Evolutionary conservation across 2,329 filamentous ascomycete genomes (phyloP).

Genomic region (Claviceps sp.): DNA sequence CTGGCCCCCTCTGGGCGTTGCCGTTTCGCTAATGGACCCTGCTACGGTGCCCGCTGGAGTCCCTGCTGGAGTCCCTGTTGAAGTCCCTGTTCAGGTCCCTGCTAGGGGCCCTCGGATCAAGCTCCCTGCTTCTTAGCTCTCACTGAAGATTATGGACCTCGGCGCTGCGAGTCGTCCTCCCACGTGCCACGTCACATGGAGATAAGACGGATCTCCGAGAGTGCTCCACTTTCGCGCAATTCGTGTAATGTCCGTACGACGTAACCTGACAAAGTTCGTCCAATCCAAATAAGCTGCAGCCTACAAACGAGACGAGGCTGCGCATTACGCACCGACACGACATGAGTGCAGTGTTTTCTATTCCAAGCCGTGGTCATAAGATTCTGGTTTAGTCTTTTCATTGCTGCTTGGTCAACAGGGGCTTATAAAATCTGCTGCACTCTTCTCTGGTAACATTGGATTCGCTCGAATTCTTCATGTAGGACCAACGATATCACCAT

Average conservation of each 20-base stretch:
- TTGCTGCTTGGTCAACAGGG: not conserved
- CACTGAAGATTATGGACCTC: not conserved
- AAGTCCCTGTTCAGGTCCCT: no score
- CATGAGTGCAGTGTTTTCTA: no score
- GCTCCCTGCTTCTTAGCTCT: no score
- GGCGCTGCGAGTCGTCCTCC: not conserved
- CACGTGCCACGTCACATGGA: not conserved
- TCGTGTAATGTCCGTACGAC: no score
- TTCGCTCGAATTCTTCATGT: constrained; percentile 7
- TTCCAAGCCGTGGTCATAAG: no score
- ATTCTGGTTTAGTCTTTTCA: not conserved
- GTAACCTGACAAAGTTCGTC: no score
- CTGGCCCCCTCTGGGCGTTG: not conserved
- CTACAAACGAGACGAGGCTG: no score
- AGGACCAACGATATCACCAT: constrained; percentile 15
- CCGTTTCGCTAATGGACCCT: not conserved
- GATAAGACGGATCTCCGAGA: not conserved
- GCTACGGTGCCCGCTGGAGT: not conserved
- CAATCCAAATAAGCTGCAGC: no score
- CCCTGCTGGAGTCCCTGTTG: no score
- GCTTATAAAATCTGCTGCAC: not conserved
- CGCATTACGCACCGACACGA: no score
- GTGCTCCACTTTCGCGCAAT: no score
- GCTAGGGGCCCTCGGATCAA: no score
- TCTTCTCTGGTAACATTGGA: not conserved